Base-by-base conservation (phyloP, 805 yeast genomes). In the Metschnikowia drakensbergensis region DNA sequence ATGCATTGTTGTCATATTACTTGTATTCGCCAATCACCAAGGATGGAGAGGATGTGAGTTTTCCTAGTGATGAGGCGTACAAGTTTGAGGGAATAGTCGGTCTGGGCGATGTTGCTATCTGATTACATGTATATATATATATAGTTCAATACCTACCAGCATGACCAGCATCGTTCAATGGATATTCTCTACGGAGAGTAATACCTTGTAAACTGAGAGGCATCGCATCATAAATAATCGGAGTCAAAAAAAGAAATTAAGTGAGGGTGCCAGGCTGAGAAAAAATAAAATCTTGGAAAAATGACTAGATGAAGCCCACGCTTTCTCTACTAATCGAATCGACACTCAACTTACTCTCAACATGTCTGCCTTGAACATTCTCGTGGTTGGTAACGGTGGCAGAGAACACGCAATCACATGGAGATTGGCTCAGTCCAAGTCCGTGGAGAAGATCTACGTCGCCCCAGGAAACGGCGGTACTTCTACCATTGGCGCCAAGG, bases 391-490 rank as follows among this genome's bases (percentile, higher is more conserved):
- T 62, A 89, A 87, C 71, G 99, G 99, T 66, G 99, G 99, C 58
- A 90, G 99, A 76, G 99, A 94, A 71, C 97, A 94, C 67, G 98
- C 98, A 46, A 77, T 94, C 52, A 87, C 88, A 11, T 91, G 97
- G 97, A 88, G 86, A 63, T 77, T 94, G 54, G 72, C 86, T 29
- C 92, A 90, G 68, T 88, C 97, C 32, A 70, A 81, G 34, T 67
- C 79, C 39, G 96, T 90, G 32, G 69, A 71, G 52, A 77, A 80
- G 51, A 84, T 95, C 57, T 95, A 65, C 61, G 96, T 92, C 48
- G 96, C 98, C 27, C 98, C 98, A 54, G 98, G 98, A 46, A 92
- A 94, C 64, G 99, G 98, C 48, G 98, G 98, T 45, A 91, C 96
- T 30, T 49, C 57, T 31, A 77, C 80, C 31, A 59, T 76, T 35